phyloP scores from a whole-genome alignment of 306 rosid genomes.

The Malus asiatica region DNA sequence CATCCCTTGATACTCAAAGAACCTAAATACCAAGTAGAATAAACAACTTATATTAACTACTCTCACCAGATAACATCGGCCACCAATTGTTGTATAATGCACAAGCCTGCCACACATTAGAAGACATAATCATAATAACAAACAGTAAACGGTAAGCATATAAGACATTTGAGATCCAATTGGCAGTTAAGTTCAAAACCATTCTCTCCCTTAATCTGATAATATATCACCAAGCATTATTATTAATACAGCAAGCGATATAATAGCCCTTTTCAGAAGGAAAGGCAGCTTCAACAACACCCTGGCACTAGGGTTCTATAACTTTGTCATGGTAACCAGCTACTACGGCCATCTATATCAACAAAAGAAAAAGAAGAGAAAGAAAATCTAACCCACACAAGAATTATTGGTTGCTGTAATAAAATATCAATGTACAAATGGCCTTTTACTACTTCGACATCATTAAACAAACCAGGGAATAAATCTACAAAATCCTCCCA shows the following conservation, averaged over 20 bases:
- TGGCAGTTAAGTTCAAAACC: not conserved
- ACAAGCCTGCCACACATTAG: constrained; percentile 62
- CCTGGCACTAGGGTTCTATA: not conserved
- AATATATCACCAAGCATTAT: not conserved
- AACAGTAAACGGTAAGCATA: constrained; percentile 2
- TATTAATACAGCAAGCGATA: not conserved
- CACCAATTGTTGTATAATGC: constrained; percentile 95
- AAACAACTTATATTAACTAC: not conserved
- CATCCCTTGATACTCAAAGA: not conserved
- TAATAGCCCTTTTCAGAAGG: not conserved
- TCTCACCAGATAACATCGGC: constrained; percentile 92
- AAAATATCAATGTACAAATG: not conserved
- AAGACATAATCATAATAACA: not conserved
- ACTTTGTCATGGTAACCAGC: not conserved
- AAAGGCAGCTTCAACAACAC: not conserved
- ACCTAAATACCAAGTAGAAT: constrained; percentile 3
- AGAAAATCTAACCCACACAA: not conserved
- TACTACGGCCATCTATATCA: not conserved
- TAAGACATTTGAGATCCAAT: not conserved
- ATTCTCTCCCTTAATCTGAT: not conserved
- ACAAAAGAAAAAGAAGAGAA: not conserved
- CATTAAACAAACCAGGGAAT: not conserved
- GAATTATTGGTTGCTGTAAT: not conserved
- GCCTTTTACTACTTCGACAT: not conserved
- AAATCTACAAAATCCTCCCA: not conserved